These are phyloP conservation scores for Medicago arabica DNA, from an alignment of 306 rosid genomes.

Conservation along the genomic window DNA sequence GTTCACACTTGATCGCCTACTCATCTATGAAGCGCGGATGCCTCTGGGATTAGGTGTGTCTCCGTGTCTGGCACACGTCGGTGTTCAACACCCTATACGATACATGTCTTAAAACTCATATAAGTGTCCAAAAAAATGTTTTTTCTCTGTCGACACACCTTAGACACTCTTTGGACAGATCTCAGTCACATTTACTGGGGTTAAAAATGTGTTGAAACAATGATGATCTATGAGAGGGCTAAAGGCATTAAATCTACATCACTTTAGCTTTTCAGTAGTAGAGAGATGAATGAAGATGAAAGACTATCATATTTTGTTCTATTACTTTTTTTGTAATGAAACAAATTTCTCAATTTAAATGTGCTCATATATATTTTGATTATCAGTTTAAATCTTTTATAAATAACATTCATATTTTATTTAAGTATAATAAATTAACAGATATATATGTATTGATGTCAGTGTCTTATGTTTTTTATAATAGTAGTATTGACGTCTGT, in stretches of 20 bases:
- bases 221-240: not conserved
- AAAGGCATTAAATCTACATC: not conserved
- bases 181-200: not conserved
- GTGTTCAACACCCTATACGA: not conserved
- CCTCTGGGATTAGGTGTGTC: not conserved
- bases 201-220: not conserved
- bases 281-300: not conserved
- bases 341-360: not conserved
- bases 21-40: not conserved
- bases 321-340: not conserved
- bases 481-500: not conserved
- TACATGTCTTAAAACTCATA: not conserved
- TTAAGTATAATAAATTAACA: no score
- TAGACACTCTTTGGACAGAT: not conserved
- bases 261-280: not conserved
- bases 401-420: not conserved
- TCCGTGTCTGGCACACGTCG: not conserved
- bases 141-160: not conserved
- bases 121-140: not conserved
- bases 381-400: not conserved
- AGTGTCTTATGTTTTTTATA: not conserved
- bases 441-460: not conserved
- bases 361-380: not conserved
- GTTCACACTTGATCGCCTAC: conserved; percentile 9
- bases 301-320: not conserved